phyloP scores from a whole-genome alignment of 495 filamentous ascomycete genomes.

The Neurospora sp. region DNA sequence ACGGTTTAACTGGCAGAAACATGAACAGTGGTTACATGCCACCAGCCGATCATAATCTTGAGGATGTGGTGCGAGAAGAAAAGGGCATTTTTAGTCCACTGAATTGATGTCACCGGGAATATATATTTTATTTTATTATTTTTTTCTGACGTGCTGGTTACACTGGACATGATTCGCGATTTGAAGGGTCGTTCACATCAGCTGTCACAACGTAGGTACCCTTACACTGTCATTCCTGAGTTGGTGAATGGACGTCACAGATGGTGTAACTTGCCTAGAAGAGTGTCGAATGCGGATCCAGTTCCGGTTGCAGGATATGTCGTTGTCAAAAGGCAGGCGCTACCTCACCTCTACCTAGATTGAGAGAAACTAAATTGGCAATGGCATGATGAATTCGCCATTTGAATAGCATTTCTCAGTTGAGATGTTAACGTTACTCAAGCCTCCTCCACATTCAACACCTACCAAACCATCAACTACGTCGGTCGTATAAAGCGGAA shows the following conservation, averaged over 20 bases:
- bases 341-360: not conserved
- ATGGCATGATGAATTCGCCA: too few relatives aligned
- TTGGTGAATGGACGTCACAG: not conserved
- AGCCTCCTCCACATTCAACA: not conserved
- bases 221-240: too few relatives aligned
- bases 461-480: not conserved
- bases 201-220: not conserved
- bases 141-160: not conserved
- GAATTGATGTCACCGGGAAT: too few relatives aligned
- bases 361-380: too few relatives aligned
- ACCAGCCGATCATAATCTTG: not conserved
- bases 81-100: not conserved
- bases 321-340: not conserved
- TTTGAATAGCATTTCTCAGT: too few relatives aligned
- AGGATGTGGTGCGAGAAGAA: not conserved
- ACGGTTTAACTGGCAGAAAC: not conserved
- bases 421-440: too few relatives aligned
- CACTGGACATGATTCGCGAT: not conserved
- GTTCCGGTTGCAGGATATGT: not conserved
- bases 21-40: not conserved
- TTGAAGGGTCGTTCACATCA: not conserved
- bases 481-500: not conserved
- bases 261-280: not conserved
- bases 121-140: too few relatives aligned
- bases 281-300: not conserved